Percentiles rank a stretch among this genome's conserved stretches.
phyloP scores from a whole-genome alignment of 1,284 basidiomycete species.

The Trichosporon ovoides region DNA sequence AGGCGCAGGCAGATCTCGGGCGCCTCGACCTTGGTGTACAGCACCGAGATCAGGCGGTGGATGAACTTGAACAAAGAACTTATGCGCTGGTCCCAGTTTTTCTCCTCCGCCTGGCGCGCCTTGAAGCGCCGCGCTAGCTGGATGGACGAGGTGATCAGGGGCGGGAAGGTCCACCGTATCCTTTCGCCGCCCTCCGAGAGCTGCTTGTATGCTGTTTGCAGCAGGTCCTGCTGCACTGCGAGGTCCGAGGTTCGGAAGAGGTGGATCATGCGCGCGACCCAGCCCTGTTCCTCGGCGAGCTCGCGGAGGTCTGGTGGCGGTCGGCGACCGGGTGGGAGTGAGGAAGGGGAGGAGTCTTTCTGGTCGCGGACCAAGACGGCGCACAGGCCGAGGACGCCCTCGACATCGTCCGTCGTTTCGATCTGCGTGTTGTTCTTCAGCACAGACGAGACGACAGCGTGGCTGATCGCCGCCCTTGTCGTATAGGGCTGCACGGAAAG shows the following conservation, averaged over 20 bases:
- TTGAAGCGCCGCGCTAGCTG: constrained; percentile 86
- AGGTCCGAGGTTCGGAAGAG: constrained; percentile 78
- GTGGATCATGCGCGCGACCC: constrained; percentile 94
- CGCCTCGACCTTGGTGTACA: constrained; percentile 84
- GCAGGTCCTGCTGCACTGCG: constrained; percentile 70
- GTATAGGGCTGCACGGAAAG: constrained; percentile 78
- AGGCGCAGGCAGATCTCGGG: constrained; percentile 82
- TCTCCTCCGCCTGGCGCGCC: constrained; percentile 59
- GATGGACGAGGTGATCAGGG: constrained; percentile 82
- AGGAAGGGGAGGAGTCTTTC: constrained; percentile 60
- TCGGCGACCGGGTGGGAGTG: constrained; percentile 22
- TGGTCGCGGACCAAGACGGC: constrained; percentile 86
- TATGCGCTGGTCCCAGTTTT: constrained; percentile 76
- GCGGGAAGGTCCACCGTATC: constrained; percentile 90
- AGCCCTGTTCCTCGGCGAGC: constrained; percentile 92
- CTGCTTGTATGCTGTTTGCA: constrained; percentile 80
- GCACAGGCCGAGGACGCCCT: constrained; percentile 83
- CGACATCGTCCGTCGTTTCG: constrained; percentile 82
- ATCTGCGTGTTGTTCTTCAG: constrained; percentile 91
- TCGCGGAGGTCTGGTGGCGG: constrained; percentile 68
- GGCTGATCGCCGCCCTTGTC: constrained; percentile 80
- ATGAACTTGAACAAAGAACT: constrained; percentile 82
- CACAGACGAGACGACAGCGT: constrained; percentile 83
- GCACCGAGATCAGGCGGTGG: constrained; percentile 81
- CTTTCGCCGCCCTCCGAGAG: constrained; percentile 86